Conservation (phyloP, 768 basidiomycete species). For the Lactifluus subvellereus region DNA sequence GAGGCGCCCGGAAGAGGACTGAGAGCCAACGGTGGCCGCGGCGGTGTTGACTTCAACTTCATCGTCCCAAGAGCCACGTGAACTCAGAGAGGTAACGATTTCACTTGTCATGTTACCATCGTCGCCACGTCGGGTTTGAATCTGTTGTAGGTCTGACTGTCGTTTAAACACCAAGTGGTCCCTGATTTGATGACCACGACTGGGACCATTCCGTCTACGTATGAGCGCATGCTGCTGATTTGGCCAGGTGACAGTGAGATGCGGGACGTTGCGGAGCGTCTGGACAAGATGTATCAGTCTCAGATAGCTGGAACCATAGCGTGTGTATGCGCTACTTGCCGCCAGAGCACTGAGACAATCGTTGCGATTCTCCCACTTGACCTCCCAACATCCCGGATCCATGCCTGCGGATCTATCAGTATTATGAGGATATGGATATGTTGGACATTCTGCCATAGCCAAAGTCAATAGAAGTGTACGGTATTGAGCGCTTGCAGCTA, state of each 20-base stretch:
- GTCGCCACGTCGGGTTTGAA: neutral
- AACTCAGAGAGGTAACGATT: neutral
- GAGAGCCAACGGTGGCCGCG: conserved; percentile 10
- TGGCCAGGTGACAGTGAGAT: conserved; percentile 75
- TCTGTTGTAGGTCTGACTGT: conserved; percentile 1
- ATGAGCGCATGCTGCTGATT: conserved; percentile 44
- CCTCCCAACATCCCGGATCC: conserved; percentile 62
- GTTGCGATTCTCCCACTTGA: conserved; percentile 75
- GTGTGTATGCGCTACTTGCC: conserved; percentile 37
- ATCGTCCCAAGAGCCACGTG: conserved; percentile 5
- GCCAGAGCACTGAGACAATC: conserved; percentile 68
- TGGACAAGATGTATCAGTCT: conserved; percentile 27
- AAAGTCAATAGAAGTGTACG: neutral
- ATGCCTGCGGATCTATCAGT: conserved; percentile 48
- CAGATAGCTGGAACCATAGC: neutral
- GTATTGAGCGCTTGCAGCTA: neutral
- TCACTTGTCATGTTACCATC: neutral
- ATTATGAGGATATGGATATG: conserved; percentile 43
- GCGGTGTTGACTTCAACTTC: neutral
- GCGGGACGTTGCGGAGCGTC: conserved; percentile 66
- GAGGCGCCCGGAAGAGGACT: conserved; percentile 2
- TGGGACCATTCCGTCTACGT: conserved; percentile 10
- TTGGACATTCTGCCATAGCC: neutral
- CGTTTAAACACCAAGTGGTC: neutral
- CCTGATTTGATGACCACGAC: conserved; percentile 9